A percentile compares a stretch with the other conserved stretches of the same genome.
phyloP scores from a whole-genome alignment of 1,284 basidiomycete species.

The Ceratobasidium sp. region DNA sequence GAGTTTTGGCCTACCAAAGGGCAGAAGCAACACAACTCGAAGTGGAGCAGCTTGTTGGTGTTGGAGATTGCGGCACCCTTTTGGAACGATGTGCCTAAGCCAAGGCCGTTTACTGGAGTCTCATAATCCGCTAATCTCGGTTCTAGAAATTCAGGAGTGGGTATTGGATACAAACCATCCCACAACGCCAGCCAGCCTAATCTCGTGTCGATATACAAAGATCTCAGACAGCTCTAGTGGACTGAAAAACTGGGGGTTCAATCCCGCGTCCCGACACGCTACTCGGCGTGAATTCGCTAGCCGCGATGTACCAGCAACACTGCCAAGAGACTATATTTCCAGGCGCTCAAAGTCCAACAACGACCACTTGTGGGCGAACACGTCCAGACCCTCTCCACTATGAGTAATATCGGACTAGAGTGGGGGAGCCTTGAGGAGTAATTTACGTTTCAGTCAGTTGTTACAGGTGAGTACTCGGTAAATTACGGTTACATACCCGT shows the following conservation, averaged over 20 bases:
- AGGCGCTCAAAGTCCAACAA: neutral
- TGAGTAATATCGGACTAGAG: neutral
- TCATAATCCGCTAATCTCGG: neutral
- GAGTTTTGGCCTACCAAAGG: slow-evolving; percentile 4
- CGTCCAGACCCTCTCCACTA: neutral
- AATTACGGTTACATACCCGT: no score
- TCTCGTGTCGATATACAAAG: neutral
- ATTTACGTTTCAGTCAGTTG: no score
- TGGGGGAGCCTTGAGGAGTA: neutral
- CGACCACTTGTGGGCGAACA: slow-evolving; percentile 4
- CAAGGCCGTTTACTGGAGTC: slow-evolving; percentile 17
- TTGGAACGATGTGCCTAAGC: neutral
- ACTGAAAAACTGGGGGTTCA: neutral
- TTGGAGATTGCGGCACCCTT: no score
- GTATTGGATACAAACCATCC: slow-evolving; percentile 15
- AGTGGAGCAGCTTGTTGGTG: no score
- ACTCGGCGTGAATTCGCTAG: neutral
- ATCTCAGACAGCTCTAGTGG: neutral
- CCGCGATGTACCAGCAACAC: neutral
- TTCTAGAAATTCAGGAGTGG: neutral
- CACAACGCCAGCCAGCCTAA: neutral
- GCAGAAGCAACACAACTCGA: slow-evolving; percentile 5
- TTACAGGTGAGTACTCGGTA: no score
- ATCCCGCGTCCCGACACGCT: slow-evolving; percentile 21
- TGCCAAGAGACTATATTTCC: neutral